Evolutionary conservation across 2,329 filamentous ascomycete genomes (phyloP), one percentile per base, ranked within the genome.

Genomic region (Cylindrodendrum hubeiense): DNA sequence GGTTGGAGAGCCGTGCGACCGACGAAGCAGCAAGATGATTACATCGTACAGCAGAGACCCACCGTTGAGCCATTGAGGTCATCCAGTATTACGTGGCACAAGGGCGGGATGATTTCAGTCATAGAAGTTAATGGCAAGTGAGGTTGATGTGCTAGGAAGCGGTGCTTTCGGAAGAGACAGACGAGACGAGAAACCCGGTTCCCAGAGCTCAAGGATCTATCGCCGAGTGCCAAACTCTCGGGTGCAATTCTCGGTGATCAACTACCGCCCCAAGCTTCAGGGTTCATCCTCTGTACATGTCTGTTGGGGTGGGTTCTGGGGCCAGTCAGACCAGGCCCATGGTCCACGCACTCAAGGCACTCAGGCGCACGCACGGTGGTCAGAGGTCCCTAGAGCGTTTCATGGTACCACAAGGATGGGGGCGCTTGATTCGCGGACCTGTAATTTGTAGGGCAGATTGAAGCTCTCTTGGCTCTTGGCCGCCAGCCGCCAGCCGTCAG

Each of bases 401-500:
- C 50, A 59, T 46, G 37, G 49, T 54, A 50, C 53, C 61, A 63
- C 50, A 53, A 41, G 49, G 52, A 54, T 33, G 33, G 59, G 43
- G 59, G 10, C 41, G 47, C 57, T 60, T 46, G 34, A 22, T 60
- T 37, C 44, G 22, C 12, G 19, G 28, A 43, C 54, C 61, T 59
- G 54, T 37, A 59, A 59, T 63, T 50, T 49, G 19, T 34, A 24
- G 17, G 37, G n/a, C 43, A 59, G n/a, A 52, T 60, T 52, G 33
- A 26, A 22, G 37, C 33, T 30, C n/a, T 39, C 15, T 39, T 39
- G 34, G 15, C 37, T 46, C 7, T 59, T 55, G 24, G 52, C 60
- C 47, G n/a, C 12, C 49, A 49, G n/a, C n/a, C n/a, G n/a, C n/a
- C n/a, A 22, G 52, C 60, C 44, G 54, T 34, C 33, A 54, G 49